Evolutionary conservation across 345 rosid genomes (phyloP).

Genomic region (Angophora floribunda): DNA sequence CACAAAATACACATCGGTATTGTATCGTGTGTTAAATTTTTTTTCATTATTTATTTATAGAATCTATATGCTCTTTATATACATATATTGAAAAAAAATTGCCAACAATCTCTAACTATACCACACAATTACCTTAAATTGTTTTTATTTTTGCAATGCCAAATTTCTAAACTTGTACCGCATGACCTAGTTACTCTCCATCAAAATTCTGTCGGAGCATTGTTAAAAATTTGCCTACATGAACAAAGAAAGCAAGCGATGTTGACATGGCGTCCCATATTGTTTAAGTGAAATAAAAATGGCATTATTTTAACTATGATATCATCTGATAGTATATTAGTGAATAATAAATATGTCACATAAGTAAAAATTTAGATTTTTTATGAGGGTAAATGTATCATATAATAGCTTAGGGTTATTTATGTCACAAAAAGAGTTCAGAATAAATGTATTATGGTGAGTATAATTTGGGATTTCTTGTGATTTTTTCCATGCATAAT

Average conservation of each 20-base stretch:
- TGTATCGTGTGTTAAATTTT: too few species aligned
- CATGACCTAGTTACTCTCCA: neutral
- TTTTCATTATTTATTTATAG: too few species aligned
- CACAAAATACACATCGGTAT: neutral
- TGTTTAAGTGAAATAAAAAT: too few species aligned
- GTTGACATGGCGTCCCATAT: neutral
- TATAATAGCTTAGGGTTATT: too few species aligned
- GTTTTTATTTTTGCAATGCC: too few species aligned
- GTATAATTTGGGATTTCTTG: too few species aligned
- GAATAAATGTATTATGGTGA: neutral
- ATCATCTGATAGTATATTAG: neutral
- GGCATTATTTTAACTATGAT: accelerated
- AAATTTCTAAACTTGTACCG: too few species aligned
- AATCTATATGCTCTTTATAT: neutral
- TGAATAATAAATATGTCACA: too few species aligned
- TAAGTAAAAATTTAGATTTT: neutral
- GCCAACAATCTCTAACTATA: too few species aligned
- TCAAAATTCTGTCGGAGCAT: neutral
- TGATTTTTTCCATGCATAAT: neutral
- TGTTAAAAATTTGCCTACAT: neutral
- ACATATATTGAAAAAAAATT: too few species aligned
- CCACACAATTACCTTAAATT: neutral
- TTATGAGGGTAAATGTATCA: neutral
- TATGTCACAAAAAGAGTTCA: neutral
- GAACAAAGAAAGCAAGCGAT: neutral